A percentile compares a stretch with the other conserved stretches of the same genome.
Conservation (phyloP, 2,329 filamentous ascomycete genomes). For the Pseudogymnoascus sp. region DNA sequence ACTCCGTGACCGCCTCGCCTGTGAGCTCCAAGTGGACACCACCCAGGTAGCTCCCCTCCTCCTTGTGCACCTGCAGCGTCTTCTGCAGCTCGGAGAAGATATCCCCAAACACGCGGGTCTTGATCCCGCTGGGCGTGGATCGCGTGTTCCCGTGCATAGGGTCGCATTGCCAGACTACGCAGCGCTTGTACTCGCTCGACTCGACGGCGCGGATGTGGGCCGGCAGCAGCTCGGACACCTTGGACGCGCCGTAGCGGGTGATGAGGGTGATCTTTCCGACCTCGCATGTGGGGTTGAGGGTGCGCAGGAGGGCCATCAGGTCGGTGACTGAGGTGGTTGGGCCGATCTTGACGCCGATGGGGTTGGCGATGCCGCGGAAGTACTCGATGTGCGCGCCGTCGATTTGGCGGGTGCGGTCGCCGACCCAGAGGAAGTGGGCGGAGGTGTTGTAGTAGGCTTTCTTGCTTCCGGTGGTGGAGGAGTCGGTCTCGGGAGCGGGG, state of each 20-base stretch:
- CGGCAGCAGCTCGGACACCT: slow-evolving; percentile 70
- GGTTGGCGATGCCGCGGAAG: slow-evolving; percentile 93
- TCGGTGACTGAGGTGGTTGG: slow-evolving; percentile 74
- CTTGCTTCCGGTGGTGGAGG: slow-evolving; percentile 26
- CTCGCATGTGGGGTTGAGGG: slow-evolving; percentile 76
- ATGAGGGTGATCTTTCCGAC: slow-evolving; percentile 93
- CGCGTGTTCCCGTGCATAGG: slow-evolving; percentile 89
- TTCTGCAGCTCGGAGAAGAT: slow-evolving; percentile 83
- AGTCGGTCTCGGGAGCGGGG: slow-evolving; percentile 21
- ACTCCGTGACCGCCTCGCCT: slow-evolving; percentile 93
- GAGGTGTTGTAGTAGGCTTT: slow-evolving; percentile 88
- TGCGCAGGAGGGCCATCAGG: slow-evolving; percentile 71
- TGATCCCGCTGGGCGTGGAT: slow-evolving; percentile 69
- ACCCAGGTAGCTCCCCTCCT: slow-evolving; percentile 78
- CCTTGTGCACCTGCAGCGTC: slow-evolving; percentile 77
- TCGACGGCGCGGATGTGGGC: slow-evolving; percentile 85
- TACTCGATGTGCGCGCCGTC: slow-evolving; percentile 94
- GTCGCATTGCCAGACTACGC: slow-evolving; percentile 95
- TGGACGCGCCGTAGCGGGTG: slow-evolving; percentile 81
- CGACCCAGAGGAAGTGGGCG: slow-evolving; percentile 97
- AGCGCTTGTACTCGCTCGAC: slow-evolving; percentile 58
- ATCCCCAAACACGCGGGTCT: slow-evolving; percentile 85
- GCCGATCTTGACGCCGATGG: slow-evolving; percentile 93
- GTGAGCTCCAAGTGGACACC: slow-evolving; percentile 94
- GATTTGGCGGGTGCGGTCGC: slow-evolving; percentile 89